Percentiles rank a stretch among this genome's conserved stretches.
These are phyloP conservation scores for Colletotrichum echinochloae DNA, from an alignment of 2,329 filamentous ascomycete species.

Conservation along the genomic window DNA sequence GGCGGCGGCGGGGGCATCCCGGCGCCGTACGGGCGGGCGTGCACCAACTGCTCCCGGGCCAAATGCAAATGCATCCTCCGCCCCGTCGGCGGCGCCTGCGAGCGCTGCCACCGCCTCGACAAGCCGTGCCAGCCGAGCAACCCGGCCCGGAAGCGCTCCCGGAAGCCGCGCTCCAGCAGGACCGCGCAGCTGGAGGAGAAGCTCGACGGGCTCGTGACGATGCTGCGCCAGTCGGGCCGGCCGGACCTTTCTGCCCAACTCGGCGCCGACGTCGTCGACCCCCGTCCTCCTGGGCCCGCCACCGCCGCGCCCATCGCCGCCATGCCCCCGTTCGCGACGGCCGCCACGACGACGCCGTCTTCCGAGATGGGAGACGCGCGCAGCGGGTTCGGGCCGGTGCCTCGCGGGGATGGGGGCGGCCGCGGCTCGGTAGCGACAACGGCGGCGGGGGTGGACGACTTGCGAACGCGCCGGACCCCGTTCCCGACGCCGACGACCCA, in stretches of 20 bases:
- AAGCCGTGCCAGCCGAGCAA: constrained; percentile 55
- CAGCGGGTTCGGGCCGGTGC: not conserved
- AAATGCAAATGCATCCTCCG: constrained; percentile 59
- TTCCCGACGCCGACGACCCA: constrained; percentile 34
- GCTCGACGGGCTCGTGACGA: constrained; percentile 46
- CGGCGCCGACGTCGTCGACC: constrained; percentile 1
- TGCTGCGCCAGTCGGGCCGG: constrained; percentile 43
- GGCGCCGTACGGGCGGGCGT: constrained; percentile 56
- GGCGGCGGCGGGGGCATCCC: constrained; percentile 37
- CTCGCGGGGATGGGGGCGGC: not conserved
- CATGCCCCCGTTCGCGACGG: not conserved
- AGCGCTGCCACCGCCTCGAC: constrained; percentile 56
- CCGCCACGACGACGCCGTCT: not conserved
- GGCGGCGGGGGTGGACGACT: not conserved
- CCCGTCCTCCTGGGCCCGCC: not conserved
- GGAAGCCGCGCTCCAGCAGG: constrained; percentile 42
- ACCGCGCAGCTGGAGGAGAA: constrained; percentile 45
- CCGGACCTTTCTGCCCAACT: constrained; percentile 10
- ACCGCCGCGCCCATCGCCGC: not conserved
- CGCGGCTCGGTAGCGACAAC: no score
- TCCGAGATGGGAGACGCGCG: not conserved
- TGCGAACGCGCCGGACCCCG: constrained; percentile 1
- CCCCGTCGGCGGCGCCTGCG: constrained; percentile 46
- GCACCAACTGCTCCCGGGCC: constrained; percentile 55
- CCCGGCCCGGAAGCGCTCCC: constrained; percentile 48